These are phyloP conservation scores for Echites panduratus DNA, from an alignment of 257 asterid genomes.

Conservation along the genomic window DNA sequence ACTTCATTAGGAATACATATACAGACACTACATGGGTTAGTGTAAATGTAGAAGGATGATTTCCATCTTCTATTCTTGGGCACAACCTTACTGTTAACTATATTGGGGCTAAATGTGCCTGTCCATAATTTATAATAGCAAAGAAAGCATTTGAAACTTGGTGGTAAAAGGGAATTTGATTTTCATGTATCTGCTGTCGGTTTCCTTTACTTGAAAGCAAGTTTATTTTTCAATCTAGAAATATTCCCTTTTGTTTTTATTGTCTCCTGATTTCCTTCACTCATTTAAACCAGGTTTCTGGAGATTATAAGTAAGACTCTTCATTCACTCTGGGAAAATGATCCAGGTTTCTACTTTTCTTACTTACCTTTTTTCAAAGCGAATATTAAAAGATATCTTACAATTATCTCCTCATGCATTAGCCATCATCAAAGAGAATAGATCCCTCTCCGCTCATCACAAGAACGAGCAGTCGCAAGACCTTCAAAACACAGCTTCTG, in stretches of 20 bases:
- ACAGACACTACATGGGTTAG: no score
- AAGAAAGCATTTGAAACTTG: no score
- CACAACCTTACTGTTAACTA: background rate
- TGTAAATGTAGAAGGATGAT: background rate
- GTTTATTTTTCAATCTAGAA: background rate
- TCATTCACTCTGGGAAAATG: slow-evolving; percentile 2
- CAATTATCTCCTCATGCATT: background rate
- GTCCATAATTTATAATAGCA: no score
- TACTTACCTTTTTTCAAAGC: background rate
- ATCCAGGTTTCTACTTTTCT: no score
- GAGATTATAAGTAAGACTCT: background rate
- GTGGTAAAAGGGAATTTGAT: no score
- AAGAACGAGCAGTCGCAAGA: background rate
- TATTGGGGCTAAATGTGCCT: background rate
- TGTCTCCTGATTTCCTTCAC: background rate
- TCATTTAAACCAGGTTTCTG: background rate
- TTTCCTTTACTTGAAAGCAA: background rate
- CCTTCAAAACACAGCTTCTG: background rate
- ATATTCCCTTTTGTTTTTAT: background rate
- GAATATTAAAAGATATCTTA: background rate
- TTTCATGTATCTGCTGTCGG: no score
- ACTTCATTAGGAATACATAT: background rate
- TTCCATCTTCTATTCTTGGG: background rate
- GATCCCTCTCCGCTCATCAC: background rate
- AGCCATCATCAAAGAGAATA: background rate